Evolutionary conservation across 2,329 filamentous ascomycete species (phyloP).

Genomic region (Metarhizium rileyi): DNA sequence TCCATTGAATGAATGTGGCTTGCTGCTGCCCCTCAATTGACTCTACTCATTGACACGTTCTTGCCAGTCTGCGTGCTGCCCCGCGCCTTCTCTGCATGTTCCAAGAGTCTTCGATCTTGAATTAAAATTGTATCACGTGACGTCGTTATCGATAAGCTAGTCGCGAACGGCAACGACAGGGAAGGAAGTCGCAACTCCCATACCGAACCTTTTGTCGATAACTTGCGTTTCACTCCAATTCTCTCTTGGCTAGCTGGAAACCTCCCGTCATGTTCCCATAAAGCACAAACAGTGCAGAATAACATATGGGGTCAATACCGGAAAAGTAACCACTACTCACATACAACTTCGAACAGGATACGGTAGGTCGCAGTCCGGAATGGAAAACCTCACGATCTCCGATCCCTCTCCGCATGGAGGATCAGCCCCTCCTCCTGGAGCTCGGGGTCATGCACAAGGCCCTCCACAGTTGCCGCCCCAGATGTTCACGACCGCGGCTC

Average conservation of each 20-base stretch:
- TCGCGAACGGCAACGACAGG: background rate
- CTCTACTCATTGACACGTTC: constrained; percentile 3
- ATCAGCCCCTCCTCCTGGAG: constrained; percentile 25
- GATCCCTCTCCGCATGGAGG: constrained; percentile 30
- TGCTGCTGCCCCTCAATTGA: constrained; percentile 14
- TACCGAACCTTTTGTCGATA: background rate
- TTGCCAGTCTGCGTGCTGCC: background rate
- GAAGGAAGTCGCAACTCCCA: background rate
- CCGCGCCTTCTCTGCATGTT: constrained; percentile 7
- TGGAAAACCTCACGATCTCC: constrained; percentile 45
- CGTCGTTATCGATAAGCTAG: constrained; percentile 1
- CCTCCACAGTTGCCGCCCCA: constrained; percentile 69
- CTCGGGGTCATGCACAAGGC: constrained; percentile 28
- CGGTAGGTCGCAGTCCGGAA: constrained; percentile 21
- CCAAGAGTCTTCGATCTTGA: constrained; percentile 1
- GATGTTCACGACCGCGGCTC: constrained; percentile 97
- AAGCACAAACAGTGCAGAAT: background rate
- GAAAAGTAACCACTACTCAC: background rate
- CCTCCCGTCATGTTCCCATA: background rate
- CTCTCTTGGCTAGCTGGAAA: background rate
- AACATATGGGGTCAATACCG: background rate
- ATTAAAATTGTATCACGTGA: constrained; percentile 2
- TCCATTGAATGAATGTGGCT: background rate
- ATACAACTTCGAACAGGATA: constrained; percentile 3
- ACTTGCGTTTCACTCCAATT: background rate